Evolutionary conservation across 768 basidiomycete species (phyloP), one percentile per base, ranked within the genome.

Genomic region (Psilocybe sp.): DNA sequence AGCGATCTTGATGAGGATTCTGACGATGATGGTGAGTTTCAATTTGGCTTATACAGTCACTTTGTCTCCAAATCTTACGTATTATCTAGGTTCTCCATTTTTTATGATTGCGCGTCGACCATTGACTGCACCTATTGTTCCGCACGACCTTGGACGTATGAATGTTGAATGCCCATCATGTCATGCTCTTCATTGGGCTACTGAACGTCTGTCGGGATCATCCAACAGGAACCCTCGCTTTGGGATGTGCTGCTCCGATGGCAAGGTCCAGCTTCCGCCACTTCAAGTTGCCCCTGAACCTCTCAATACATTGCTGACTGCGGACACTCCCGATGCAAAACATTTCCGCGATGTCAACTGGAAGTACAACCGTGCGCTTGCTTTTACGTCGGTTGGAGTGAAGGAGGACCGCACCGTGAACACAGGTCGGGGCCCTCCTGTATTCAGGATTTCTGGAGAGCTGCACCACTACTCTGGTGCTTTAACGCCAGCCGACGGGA

Each of bases 361-460:
- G 5, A 63, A 67, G 16, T 75, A 75, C 35, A 76, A 77, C 47
- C 51, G 56, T 16, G 63, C 73, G 2, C 59, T 76, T 10, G 64
- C 70, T 0, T 72, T 74, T 40, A 69, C 65, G 0, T 74, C 69
- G 1, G 31, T 74, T 0, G 64, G 65, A 8, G 61, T 64, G 1
- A 43, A 61, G 3, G 46, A 65, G n/a, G 68, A 73, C 48, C 35
- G 63, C 14, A 46, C 45, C 9, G 43, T 66, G 40, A 58, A 61
- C 36, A 15, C 44, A 40, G 51, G 53, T 1, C 23, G 37, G n/a
- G 51, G 57, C 1, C 65, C 67, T 5, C 63, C 57, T 34, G 57
- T 64, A 5, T 73, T 69, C 47, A 34, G 52, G 2, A 64, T 75
- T n/a, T 61, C 59, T 51, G 71, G 69, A 0, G 46, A 65, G 33